Conservation (phyloP, 768 basidiomycete genomes). For the Mycena maculata region DNA sequence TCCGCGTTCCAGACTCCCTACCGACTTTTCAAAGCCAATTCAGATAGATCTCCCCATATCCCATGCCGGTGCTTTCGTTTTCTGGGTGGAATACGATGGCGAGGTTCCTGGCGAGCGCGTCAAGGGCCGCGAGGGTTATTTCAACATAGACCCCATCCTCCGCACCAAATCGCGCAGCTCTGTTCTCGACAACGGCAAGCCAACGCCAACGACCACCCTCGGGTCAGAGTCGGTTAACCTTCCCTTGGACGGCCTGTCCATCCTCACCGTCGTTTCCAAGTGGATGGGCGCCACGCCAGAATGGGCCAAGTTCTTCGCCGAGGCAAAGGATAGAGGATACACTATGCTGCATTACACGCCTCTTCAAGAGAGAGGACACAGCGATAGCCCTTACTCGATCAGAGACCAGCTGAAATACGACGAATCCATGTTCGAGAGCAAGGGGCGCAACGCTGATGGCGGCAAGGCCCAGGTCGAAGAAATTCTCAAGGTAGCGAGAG, state of each 20-base stretch:
- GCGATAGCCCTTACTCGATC: slow-evolving; percentile 94
- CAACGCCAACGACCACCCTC: slow-evolving; percentile 63
- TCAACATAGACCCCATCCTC: slow-evolving; percentile 95
- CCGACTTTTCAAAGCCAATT: slow-evolving; percentile 89
- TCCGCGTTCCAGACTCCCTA: slow-evolving; percentile 71
- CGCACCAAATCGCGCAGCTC: slow-evolving; percentile 76
- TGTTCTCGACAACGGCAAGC: slow-evolving; percentile 71
- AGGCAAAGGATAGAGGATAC: slow-evolving; percentile 91
- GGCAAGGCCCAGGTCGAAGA: slow-evolving; percentile 70
- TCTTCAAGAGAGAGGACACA: slow-evolving; percentile 89
- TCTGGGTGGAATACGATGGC: slow-evolving; percentile 92
- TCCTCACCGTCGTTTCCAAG: slow-evolving; percentile 93
- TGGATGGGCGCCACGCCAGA: slow-evolving; percentile 92
- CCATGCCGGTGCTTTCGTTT: slow-evolving; percentile 95
- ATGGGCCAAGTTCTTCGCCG: slow-evolving; percentile 85
- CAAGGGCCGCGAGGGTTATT: slow-evolving; percentile 91
- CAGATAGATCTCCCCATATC: slow-evolving; percentile 96
- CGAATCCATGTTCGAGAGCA: slow-evolving; percentile 68
- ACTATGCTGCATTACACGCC: slow-evolving; percentile 99
- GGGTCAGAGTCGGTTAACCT: slow-evolving; percentile 74
- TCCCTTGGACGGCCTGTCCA: slow-evolving; percentile 87
- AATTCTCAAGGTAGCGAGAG: slow-evolving; percentile 75
- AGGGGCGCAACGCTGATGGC: slow-evolving; percentile 54
- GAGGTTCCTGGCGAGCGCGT: slow-evolving; percentile 67
- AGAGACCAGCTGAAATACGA: slow-evolving; percentile 89